Percentiles rank a stretch among this genome's conserved stretches.
Evolutionary conservation across 2,329 filamentous ascomycete genomes (phyloP).

Genomic region (Fusarium pseudocircinatum): DNA sequence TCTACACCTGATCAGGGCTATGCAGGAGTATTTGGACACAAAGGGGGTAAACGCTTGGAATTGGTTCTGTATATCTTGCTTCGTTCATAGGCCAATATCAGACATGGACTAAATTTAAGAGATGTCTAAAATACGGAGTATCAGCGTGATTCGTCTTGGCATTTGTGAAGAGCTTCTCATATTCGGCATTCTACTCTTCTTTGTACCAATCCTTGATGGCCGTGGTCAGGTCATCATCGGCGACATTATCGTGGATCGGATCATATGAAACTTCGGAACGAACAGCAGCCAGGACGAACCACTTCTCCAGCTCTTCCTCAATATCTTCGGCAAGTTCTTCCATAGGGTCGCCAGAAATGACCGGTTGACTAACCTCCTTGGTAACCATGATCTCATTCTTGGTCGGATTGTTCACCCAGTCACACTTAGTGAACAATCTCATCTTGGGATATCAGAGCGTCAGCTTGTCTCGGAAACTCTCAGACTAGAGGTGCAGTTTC

Average conservation of each 20-base stretch:
- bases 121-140: background rate
- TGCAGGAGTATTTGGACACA: background rate
- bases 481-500: background rate
- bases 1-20: constrained; percentile 66
- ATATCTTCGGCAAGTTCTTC: background rate
- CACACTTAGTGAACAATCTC: rapidly evolving
- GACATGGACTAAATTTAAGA: background rate
- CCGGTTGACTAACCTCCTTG: background rate
- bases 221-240: background rate
- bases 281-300: background rate
- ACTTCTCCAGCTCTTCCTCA: background rate
- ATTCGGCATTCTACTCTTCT: background rate
- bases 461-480: background rate
- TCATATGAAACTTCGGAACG: background rate
- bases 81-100: background rate
- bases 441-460: background rate
- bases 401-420: background rate
- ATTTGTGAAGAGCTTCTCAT: background rate
- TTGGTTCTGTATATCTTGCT: background rate
- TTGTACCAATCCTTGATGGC: background rate
- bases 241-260: background rate
- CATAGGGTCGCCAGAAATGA: background rate
- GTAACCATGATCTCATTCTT: background rate
- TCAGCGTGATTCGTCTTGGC: background rate
- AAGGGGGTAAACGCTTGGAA: background rate